Evolutionary conservation across 2,329 filamentous ascomycete genomes (phyloP).

Genomic region (Hypoxylon sp.): DNA sequence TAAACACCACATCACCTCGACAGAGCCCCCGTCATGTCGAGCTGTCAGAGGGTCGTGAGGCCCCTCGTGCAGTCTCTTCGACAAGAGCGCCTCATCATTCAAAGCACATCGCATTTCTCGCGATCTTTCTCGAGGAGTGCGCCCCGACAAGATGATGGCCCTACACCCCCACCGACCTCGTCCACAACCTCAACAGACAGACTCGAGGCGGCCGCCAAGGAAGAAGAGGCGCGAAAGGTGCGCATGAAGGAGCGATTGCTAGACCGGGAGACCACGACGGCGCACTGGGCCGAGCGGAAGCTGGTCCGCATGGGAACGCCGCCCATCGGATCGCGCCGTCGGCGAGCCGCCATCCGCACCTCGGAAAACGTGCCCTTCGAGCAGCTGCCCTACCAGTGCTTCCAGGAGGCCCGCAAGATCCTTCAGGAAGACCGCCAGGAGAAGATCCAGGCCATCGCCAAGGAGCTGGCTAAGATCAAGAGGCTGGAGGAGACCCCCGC

Average conservation of each 20-base stretch:
- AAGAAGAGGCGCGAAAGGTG: conserved; percentile 30
- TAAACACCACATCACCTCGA: conserved; percentile 26
- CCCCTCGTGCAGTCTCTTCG: conserved; percentile 70
- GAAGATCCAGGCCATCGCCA: conserved; percentile 81
- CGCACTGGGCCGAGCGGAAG: conserved; percentile 74
- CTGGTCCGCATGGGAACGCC: conserved; percentile 77
- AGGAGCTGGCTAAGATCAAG: conserved; percentile 77
- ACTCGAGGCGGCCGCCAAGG: conserved; percentile 49
- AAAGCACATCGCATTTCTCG: conserved; percentile 53
- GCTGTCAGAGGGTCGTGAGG: conserved; percentile 71
- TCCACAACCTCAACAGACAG: conserved; percentile 40
- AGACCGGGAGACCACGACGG: conserved; percentile 79
- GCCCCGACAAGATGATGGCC: conserved; percentile 56
- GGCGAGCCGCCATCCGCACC: conserved; percentile 79
- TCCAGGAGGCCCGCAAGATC: conserved; percentile 93
- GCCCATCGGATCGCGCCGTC: conserved; percentile 87
- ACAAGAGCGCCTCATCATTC: conserved; percentile 54
- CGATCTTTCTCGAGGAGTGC: conserved; percentile 58
- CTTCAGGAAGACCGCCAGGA: conserved; percentile 83
- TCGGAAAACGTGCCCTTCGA: conserved; percentile 85
- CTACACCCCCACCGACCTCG: conserved; percentile 45
- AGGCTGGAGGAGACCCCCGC: conserved; percentile 73
- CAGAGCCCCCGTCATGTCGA: conserved; percentile 64
- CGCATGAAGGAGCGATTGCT: conserved; percentile 62
- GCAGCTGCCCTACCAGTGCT: conserved; percentile 95